phyloP scores from a whole-genome alignment of 768 basidiomycete genomes.

The Rhodotorula sphaerocarpa region DNA sequence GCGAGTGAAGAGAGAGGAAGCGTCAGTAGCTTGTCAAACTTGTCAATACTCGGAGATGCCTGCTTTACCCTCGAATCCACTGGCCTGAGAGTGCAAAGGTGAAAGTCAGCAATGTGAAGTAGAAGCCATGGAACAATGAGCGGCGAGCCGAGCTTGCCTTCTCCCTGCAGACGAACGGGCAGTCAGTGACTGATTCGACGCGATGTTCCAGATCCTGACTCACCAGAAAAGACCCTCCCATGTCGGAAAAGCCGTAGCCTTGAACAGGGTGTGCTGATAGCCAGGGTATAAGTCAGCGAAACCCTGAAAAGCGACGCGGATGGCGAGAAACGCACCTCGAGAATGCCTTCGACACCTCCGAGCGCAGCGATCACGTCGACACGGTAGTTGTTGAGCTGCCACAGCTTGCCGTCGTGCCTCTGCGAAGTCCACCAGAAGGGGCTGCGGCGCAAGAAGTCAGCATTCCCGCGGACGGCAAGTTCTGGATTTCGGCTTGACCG shows the following conservation, averaged over 20 bases:
- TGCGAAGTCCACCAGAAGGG: slow-evolving; percentile 99
- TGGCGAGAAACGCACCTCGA: slow-evolving; percentile 22
- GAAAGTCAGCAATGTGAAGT: neutral
- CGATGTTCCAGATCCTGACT: neutral
- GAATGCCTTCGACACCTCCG: slow-evolving; percentile 76
- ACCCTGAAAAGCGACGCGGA: slow-evolving; percentile 83
- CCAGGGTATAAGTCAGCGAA: slow-evolving; percentile 46
- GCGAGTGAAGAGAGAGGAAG: too few relatives aligned
- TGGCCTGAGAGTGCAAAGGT: neutral
- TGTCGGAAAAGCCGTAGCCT: neutral
- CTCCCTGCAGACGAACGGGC: neutral
- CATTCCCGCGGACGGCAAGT: slow-evolving; percentile 6
- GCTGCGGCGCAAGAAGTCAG: slow-evolving; percentile 52
- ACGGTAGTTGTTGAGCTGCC: slow-evolving; percentile 96
- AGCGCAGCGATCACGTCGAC: slow-evolving; percentile 98
- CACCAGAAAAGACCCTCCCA: slow-evolving; percentile 6
- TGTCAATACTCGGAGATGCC: too few relatives aligned
- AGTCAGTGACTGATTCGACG: neutral
- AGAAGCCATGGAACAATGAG: neutral
- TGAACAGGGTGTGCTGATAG: neutral
- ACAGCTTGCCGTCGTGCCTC: slow-evolving; percentile 65
- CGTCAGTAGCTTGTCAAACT: too few relatives aligned
- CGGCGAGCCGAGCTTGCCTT: neutral
- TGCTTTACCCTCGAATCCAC: neutral
- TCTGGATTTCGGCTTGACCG: too few relatives aligned